phyloP scores from a whole-genome alignment of 2,329 filamentous ascomycete genomes.

The Calcarisporium arbuscula region DNA sequence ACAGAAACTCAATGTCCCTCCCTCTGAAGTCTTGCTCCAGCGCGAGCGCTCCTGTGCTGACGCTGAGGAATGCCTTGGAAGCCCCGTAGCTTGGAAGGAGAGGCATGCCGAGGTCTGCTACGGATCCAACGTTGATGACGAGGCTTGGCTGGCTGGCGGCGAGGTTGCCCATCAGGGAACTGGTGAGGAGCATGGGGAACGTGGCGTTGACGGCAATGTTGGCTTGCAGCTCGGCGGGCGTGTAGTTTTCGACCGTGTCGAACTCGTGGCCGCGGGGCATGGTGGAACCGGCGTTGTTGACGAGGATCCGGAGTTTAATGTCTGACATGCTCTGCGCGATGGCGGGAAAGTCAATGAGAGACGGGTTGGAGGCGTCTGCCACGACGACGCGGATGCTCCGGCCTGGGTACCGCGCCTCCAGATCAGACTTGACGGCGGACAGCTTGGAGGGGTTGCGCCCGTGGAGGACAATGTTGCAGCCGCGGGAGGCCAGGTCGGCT shows the following conservation, averaged over 20 bases:
- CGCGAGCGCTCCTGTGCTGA: not conserved
- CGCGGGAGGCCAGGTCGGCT: slow-evolving; percentile 23
- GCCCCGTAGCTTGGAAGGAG: not conserved
- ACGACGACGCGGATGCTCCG: slow-evolving; percentile 22
- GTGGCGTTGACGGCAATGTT: not conserved
- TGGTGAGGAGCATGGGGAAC: not conserved
- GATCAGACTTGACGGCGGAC: slow-evolving; percentile 15
- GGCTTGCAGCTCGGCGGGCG: slow-evolving; percentile 14
- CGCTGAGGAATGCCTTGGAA: not conserved
- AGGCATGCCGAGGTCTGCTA: not conserved
- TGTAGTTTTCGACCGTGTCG: slow-evolving; percentile 19
- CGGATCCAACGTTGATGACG: not conserved
- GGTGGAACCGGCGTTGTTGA: slow-evolving; percentile 14
- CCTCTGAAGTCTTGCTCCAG: slow-evolving; percentile 1
- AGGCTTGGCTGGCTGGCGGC: too few species aligned
- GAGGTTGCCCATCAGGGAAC: too few species aligned
- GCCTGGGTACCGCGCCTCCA: slow-evolving; percentile 15
- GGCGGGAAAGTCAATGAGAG: slow-evolving; percentile 4
- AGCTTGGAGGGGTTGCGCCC: slow-evolving; percentile 24
- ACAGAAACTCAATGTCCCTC: not conserved
- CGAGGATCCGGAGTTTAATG: slow-evolving; percentile 14
- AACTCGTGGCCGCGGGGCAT: too few species aligned
- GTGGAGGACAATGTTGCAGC: slow-evolving; percentile 29
- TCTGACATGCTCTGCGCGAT: slow-evolving; percentile 3
- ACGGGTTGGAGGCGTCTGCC: slow-evolving; percentile 16